These are phyloP conservation scores for Mallotus japonicus DNA, from an alignment of 441 rosid genomes.

Conservation along the genomic window DNA sequence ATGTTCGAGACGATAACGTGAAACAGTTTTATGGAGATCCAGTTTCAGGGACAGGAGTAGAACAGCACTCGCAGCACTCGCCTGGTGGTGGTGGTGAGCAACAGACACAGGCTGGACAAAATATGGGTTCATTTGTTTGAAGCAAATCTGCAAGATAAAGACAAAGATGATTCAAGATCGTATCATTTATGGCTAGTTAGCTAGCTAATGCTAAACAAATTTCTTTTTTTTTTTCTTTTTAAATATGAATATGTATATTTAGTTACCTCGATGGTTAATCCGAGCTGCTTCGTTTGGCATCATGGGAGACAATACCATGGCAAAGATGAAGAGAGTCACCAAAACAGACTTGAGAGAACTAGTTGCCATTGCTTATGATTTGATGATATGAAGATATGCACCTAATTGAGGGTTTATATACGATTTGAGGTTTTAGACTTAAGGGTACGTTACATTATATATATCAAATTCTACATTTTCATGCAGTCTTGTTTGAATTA, in stretches of 20 bases:
- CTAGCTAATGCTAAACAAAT: background rate
- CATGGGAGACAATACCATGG: constrained; percentile 8
- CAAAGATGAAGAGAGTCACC: constrained; percentile 8
- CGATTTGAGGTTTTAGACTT: background rate
- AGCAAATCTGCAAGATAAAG: constrained; percentile 4
- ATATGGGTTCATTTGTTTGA: constrained; percentile 7
- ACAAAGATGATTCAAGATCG: background rate
- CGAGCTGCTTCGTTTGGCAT: constrained; percentile 11
- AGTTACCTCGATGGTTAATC: background rate
- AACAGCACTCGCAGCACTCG: constrained; percentile 1
- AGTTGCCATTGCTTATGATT: constrained; percentile 4
- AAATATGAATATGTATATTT: too few relatives aligned
- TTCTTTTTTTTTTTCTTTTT: too few relatives aligned
- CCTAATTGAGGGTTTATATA: background rate
- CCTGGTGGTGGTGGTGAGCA: constrained; percentile 14
- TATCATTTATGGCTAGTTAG: too few relatives aligned
- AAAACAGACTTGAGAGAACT: constrained; percentile 12
- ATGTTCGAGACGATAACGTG: background rate
- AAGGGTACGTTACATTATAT: too few relatives aligned
- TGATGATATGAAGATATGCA: background rate
- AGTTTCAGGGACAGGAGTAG: background rate
- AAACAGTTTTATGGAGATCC: background rate
- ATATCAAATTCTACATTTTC: too few relatives aligned
- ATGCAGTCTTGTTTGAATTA: background rate
- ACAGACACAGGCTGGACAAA: constrained; percentile 12